Evolutionary conservation across 345 rosid genomes (phyloP), one percentile per base, ranked within the genome.

Genomic region (Eucalyptus guilfoylei): DNA sequence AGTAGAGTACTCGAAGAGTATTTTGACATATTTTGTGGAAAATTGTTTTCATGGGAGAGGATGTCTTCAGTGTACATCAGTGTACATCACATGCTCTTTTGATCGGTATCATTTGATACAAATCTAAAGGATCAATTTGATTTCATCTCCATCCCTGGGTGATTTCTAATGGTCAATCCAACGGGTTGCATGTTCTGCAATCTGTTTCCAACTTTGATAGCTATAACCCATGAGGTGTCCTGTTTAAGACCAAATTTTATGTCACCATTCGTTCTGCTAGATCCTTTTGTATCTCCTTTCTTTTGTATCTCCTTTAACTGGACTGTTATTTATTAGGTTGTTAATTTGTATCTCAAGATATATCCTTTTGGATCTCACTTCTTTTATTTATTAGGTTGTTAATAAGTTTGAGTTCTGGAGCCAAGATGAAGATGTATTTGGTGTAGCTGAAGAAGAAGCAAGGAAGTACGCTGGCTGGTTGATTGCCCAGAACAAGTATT

Each of bases 401-500:
- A 92, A 93, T 89, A 91, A 91, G 93, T 96, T 96, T 48, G 98
- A 96, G 86, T 95, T 94, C 88, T 90, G 93, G 83, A 96, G 96
- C 89, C 15, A 49, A 49, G 49, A 49, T 49, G 99, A 95, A 64
- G 91, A 95, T 91, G 99, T 94, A 91, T 95, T 94, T 91, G 96
- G 95, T 86, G 97, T 95, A 91, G 99, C 96, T 94, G 30, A 91
- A 13, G 96, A 97, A 92, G 99, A 96, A 94, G 99, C 99, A 49
- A 91, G 55, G 88, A 93, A 95, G 88, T 95, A 94, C 92, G 97
- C 95, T 88, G 96, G 96, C 87, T 94, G 91, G 91, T 97, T 90
- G 99, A 96, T 94, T 97, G 98, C 86, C 97, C 98, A 34, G 96
- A 95, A 37, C 93, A 96, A 93, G 99, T 95, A 87, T 26, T 44